These are phyloP conservation scores for Endoconidiophora polonica DNA, from an alignment of 2,329 filamentous ascomycete genomes.

Conservation along the genomic window DNA sequence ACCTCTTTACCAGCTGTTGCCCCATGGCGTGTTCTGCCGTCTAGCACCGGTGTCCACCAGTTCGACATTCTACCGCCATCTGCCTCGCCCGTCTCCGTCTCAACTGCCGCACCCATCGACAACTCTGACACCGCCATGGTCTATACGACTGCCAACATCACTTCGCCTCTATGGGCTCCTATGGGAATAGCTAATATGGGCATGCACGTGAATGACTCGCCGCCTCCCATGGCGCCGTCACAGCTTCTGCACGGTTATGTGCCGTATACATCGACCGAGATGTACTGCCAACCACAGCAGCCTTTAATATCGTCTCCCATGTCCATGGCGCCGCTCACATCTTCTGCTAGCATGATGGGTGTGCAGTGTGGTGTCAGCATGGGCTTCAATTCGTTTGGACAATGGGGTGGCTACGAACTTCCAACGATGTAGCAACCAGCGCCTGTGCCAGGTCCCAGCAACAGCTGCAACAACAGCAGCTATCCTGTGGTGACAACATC, in stretches of 20 bases:
- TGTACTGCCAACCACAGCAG: constrained; percentile 62
- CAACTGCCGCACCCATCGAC: neutral
- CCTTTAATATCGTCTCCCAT: constrained; percentile 58
- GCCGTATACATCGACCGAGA: constrained; percentile 53
- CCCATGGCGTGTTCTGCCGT: constrained; percentile 79
- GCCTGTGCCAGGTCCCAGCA: constrained; percentile 24
- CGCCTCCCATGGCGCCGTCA: constrained; percentile 24
- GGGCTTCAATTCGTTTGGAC: constrained; percentile 20
- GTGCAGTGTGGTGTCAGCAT: constrained; percentile 58
- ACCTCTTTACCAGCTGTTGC: constrained; percentile 57
- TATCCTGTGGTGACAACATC: constrained; percentile 30
- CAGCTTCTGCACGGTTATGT: constrained; percentile 8
- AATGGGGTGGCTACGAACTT: constrained; percentile 72
- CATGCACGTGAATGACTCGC: constrained; percentile 55
- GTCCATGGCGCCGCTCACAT: constrained; percentile 64
- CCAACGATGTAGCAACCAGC: constrained; percentile 69
- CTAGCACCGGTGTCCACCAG: constrained; percentile 65
- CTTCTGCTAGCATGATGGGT: constrained; percentile 45
- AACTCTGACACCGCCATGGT: constrained; percentile 1
- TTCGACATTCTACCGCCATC: constrained; percentile 5
- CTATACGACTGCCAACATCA: constrained; percentile 5
- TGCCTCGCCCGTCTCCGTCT: constrained; percentile 1
- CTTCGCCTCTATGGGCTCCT: constrained; percentile 13
- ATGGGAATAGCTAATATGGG: constrained; percentile 54
- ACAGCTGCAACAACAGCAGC: constrained; percentile 17